Percentiles rank a stretch among this genome's conserved stretches.
Conservation (phyloP, 306 rosid species). For the Dalbergia oliveri region DNA sequence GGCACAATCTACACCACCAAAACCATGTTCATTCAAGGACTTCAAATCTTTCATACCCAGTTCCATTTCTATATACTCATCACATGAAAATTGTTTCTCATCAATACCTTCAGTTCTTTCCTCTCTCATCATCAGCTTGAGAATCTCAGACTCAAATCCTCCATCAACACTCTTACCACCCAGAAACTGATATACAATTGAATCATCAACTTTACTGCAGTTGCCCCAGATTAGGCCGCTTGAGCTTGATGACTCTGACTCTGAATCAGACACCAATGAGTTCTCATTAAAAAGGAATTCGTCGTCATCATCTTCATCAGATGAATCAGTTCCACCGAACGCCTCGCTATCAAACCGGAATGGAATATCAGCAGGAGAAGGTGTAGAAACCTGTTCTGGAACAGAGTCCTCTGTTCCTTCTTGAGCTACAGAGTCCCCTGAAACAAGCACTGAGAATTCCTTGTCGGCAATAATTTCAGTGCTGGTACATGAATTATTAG, state of each 20-base stretch:
- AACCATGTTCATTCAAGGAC: constrained; percentile 4
- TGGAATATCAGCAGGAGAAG: background rate
- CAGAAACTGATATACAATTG: constrained; percentile 50
- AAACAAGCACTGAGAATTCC: constrained; percentile 24
- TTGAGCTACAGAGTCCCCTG: constrained; percentile 1
- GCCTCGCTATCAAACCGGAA: constrained; percentile 32
- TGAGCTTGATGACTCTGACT: constrained; percentile 54
- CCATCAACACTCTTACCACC: constrained; percentile 42
- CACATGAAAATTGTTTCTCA: constrained; percentile 39
- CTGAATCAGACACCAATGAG: constrained; percentile 51
- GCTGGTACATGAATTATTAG: constrained; percentile 22
- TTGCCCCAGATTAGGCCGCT: constrained; percentile 47
- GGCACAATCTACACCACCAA: constrained; percentile 19
- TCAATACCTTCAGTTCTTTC: constrained; percentile 24
- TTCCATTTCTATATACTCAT: constrained; percentile 59
- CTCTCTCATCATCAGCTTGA: constrained; percentile 36
- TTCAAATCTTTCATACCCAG: constrained; percentile 44
- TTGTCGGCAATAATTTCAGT: constrained; percentile 36
- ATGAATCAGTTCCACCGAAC: constrained; percentile 53
- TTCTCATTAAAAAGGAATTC: constrained; percentile 47
- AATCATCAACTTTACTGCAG: constrained; percentile 45
- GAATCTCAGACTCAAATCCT: constrained; percentile 45
- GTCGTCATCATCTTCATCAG: constrained; percentile 49
- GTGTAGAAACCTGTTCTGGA: constrained; percentile 10
- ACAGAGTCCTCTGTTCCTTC: constrained; percentile 37